phyloP scores from a whole-genome alignment of 441 rosid genomes.

The Populus trichocarpa region DNA sequence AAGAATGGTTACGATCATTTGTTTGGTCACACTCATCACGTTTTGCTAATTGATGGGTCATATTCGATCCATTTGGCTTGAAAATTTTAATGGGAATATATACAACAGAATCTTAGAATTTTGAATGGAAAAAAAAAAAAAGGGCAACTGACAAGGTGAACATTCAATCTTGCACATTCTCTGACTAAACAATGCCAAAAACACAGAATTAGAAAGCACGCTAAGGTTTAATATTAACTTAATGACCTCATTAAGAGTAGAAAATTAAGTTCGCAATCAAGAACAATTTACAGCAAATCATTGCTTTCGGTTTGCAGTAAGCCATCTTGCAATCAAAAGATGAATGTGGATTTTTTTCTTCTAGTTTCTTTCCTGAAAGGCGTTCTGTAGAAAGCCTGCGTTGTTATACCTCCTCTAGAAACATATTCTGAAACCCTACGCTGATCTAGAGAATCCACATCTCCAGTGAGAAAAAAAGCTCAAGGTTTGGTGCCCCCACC shows the following conservation, averaged over 20 bases:
- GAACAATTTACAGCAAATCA: background rate
- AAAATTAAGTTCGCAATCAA: background rate
- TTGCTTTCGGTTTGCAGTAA: too few relatives aligned
- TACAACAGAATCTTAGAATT: background rate
- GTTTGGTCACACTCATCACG: slow-evolving; percentile 46
- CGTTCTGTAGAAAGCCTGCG: background rate
- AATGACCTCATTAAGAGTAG: background rate
- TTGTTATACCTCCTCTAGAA: background rate
- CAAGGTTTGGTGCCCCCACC: slow-evolving; percentile 2
- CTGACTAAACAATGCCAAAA: background rate
- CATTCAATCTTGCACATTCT: background rate
- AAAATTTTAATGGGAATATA: slow-evolving; percentile 6
- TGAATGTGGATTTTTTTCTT: background rate
- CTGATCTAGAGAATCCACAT: background rate
- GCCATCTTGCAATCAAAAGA: background rate
- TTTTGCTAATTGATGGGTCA: slow-evolving; percentile 45
- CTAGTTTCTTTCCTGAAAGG: background rate
- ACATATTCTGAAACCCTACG: background rate
- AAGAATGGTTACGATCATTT: slow-evolving; percentile 11
- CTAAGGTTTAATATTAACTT: too few relatives aligned
- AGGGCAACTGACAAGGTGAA: background rate
- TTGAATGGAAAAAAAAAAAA: background rate
- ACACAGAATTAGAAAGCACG: background rate
- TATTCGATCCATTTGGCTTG: slow-evolving; percentile 7
- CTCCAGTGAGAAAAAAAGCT: background rate